phyloP scores from a whole-genome alignment of 495 filamentous ascomycete genomes.

The Aspergillus cavernicola region DNA sequence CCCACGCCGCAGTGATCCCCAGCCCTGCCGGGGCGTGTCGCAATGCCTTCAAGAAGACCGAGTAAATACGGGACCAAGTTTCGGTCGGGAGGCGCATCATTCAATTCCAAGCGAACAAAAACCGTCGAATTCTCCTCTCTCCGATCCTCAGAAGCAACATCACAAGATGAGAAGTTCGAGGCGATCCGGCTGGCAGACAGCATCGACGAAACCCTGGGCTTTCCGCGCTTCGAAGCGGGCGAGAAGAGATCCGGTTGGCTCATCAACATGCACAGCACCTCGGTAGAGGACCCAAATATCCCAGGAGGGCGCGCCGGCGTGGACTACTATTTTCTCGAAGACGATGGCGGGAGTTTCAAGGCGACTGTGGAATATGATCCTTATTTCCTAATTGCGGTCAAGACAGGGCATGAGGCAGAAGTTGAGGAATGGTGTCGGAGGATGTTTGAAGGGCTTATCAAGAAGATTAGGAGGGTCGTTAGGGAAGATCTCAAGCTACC shows the following conservation, averaged over 20 bases:
- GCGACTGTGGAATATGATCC: constrained; percentile 95
- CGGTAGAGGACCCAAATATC: constrained; percentile 77
- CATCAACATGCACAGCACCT: constrained; percentile 88
- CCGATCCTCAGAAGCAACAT: constrained; percentile 75
- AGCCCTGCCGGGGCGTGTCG: constrained; percentile 30
- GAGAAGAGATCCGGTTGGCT: constrained; percentile 87
- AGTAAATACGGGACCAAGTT: constrained; percentile 55
- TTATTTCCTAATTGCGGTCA: constrained; percentile 90
- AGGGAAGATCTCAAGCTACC: constrained; percentile 96
- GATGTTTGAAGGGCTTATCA: constrained; percentile 79
- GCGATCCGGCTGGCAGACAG: constrained; percentile 74
- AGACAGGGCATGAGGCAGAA: constrained; percentile 82
- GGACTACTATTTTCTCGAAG: constrained; percentile 96
- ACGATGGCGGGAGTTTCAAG: constrained; percentile 91
- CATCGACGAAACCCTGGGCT: constrained; percentile 94
- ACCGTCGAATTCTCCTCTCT: constrained; percentile 76
- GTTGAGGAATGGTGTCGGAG: constrained; percentile 94
- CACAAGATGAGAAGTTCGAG: constrained; percentile 81
- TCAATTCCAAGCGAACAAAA: constrained; percentile 55
- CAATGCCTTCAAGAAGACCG: constrained; percentile 56
- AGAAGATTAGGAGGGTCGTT: constrained; percentile 68
- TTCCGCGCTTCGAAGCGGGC: constrained; percentile 86
- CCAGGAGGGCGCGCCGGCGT: constrained; percentile 82
- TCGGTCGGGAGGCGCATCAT: constrained; percentile 46
- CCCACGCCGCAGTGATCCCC: constrained; percentile 16